Evolutionary conservation across 257 asterid species (phyloP), one percentile per base, ranked within the genome.

Genomic region (Thymus quinquecostatus): DNA sequence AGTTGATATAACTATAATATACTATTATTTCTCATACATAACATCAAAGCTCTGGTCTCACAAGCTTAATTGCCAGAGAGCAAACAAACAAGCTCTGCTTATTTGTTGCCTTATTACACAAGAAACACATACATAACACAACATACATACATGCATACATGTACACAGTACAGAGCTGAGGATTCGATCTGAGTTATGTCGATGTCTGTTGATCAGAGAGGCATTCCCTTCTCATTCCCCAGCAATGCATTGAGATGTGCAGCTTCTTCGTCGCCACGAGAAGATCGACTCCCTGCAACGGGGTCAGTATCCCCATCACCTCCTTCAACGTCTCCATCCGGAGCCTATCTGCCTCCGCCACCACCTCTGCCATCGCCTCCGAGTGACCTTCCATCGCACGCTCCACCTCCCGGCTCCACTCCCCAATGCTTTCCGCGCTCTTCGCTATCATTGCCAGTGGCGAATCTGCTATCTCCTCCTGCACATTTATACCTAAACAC

Each of bases 231-330:
- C 2, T 71, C 68, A 65, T 69, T 6, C 85, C 84, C 84, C 84
- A 80, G 59, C 71, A 71, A 28, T 82, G 85, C 72, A 85, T 61
- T 5, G 80, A 80, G 58, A 85, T 77, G 43, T 80, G 84, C 48
- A 85, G 86, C 60, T 82, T 80, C 80, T 76, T 85, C 47, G 77
- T 56, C 34, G 79, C 82, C 32, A 64, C 36, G 1, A 85, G 86
- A 68, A 85, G 60, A 32, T 85, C 66, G 4, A 68, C 76, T 1
- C 59, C 79, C 65, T 80, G 86, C 34, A 74, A 36, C 8, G 84
- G 86, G 3, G 68, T 82, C 47, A 82, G 78, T 54, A 85, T 80
- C 51, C 45, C 50, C 60, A 76, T 56, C 64, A 74, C 51, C 72
- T 81, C 88, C 81, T 68, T 81, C 5, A 81, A 59, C 0, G 82